phyloP scores from a whole-genome alignment of 352 stramenopile genomes.

The Phytophthora litchii region DNA sequence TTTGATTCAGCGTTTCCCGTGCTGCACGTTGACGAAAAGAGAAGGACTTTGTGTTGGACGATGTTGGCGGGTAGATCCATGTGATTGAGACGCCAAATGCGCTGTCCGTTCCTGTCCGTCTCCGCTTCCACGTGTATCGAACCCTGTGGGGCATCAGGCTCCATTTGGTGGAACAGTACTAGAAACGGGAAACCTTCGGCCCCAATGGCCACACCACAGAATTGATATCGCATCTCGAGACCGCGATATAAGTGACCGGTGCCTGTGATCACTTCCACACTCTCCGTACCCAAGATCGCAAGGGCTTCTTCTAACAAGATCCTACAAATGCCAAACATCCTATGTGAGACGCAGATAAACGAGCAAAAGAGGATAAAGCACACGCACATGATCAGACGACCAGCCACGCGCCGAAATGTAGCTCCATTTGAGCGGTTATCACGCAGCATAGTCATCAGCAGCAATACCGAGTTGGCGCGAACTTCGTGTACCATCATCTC shows the following conservation, averaged over 20 bases:
- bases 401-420: slow-evolving; percentile 44
- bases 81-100: slow-evolving; percentile 30
- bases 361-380: background rate
- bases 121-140: slow-evolving; percentile 35
- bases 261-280: slow-evolving; percentile 40
- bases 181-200: slow-evolving; percentile 52
- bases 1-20: slow-evolving; percentile 35
- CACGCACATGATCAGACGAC: slow-evolving; percentile 54
- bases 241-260: slow-evolving; percentile 42
- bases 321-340: slow-evolving; percentile 20
- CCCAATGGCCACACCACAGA: slow-evolving; percentile 53
- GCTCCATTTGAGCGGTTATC: slow-evolving; percentile 34
- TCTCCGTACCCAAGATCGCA: slow-evolving; percentile 33
- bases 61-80: slow-evolving; percentile 46
- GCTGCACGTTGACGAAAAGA: slow-evolving; percentile 43
- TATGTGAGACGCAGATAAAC: background rate
- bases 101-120: slow-evolving; percentile 12
- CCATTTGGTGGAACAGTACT: slow-evolving; percentile 57
- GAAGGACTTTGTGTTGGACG: slow-evolving; percentile 37
- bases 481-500: slow-evolving; percentile 51
- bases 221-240: slow-evolving; percentile 17
- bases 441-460: slow-evolving; percentile 57
- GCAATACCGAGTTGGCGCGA: slow-evolving; percentile 43
- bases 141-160: slow-evolving; percentile 41
- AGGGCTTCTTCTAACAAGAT: slow-evolving; percentile 67